Conservation (phyloP, 768 basidiomycete species). For the Russula vinacea region DNA sequence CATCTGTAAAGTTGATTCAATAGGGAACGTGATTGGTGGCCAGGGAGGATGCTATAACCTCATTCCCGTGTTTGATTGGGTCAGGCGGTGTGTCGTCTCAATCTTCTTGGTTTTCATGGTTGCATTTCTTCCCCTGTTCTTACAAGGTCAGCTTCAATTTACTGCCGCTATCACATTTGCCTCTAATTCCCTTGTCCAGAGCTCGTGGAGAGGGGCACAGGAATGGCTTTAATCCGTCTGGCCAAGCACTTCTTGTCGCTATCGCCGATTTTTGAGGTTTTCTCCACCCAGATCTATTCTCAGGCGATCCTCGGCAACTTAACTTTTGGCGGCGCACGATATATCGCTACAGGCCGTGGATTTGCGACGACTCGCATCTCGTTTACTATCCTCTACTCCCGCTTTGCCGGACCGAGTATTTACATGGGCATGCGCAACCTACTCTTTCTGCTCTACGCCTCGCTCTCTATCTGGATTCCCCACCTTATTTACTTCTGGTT, state of each 20-base stretch:
- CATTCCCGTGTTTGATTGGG: conserved; percentile 96
- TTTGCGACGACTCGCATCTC: conserved; percentile 96
- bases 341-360: conserved; percentile 98
- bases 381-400: conserved; percentile 95
- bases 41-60: conserved; percentile 96
- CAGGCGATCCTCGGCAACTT: conserved; percentile 96
- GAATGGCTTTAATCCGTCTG: conserved; percentile 89
- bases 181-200: conserved; percentile 46
- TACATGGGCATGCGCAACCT: conserved; percentile 98
- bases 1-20: conserved; percentile 83
- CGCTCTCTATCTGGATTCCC: conserved; percentile 89
- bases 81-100: conserved; percentile 91
- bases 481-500: conserved; percentile 99
- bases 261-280: conserved; percentile 97
- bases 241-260: conserved; percentile 96
- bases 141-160: conserved; percentile 66
- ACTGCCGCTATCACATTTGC: background rate
- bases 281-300: conserved; percentile 97
- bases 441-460: conserved; percentile 84
- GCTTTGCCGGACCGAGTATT: conserved; percentile 99
- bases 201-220: conserved; percentile 93
- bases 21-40: conserved; percentile 73
- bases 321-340: conserved; percentile 96
- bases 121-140: conserved; percentile 92
- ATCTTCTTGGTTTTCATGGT: conserved; percentile 99